phyloP scores from a whole-genome alignment of 805 yeast genomes.

The Lachancea mirantina region DNA sequence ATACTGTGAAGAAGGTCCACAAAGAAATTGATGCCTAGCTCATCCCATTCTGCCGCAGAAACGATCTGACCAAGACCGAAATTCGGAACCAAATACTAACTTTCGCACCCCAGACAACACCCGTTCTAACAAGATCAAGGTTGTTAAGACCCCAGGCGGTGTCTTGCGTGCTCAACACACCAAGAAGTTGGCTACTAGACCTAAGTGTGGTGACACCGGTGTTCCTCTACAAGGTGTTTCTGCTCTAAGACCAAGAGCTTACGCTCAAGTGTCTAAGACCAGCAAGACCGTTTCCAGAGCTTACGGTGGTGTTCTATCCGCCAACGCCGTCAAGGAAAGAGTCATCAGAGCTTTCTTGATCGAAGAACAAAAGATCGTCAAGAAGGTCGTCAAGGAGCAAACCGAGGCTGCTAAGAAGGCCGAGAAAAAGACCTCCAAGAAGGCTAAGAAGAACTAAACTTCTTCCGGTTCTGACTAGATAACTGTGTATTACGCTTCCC shows the following conservation, averaged over 20 bases:
- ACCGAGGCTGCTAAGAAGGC: slow-evolving; percentile 77
- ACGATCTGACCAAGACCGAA: background rate
- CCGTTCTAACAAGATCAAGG: slow-evolving; percentile 98
- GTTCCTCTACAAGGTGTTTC: slow-evolving; percentile 78
- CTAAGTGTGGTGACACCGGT: slow-evolving; percentile 88
- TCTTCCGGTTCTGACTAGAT: no score
- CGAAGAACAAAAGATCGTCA: slow-evolving; percentile 99
- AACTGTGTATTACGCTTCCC: slow-evolving; percentile 2
- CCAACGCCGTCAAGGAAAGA: slow-evolving; percentile 98
- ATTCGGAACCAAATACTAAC: slow-evolving; percentile 5
- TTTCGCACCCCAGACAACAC: slow-evolving; percentile 71
- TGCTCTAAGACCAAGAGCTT: slow-evolving; percentile 96
- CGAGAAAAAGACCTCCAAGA: slow-evolving; percentile 36
- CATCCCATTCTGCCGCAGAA: background rate
- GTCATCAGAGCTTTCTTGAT: slow-evolving; percentile 98
- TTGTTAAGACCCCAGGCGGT: slow-evolving; percentile 99
- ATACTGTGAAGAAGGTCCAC: background rate
- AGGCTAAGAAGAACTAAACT: slow-evolving; percentile 20
- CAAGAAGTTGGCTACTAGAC: slow-evolving; percentile 83
- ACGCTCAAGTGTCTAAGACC: slow-evolving; percentile 90
- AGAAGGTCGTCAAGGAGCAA: slow-evolving; percentile 97
- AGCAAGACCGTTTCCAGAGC: slow-evolving; percentile 98
- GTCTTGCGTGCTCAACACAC: slow-evolving; percentile 96
- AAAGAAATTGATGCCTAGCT: background rate
- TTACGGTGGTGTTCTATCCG: slow-evolving; percentile 99